These are phyloP conservation scores for Alopecurus myosuroides DNA, from an alignment of 176 grass and related monocot genomes.

Conservation along the genomic window DNA sequence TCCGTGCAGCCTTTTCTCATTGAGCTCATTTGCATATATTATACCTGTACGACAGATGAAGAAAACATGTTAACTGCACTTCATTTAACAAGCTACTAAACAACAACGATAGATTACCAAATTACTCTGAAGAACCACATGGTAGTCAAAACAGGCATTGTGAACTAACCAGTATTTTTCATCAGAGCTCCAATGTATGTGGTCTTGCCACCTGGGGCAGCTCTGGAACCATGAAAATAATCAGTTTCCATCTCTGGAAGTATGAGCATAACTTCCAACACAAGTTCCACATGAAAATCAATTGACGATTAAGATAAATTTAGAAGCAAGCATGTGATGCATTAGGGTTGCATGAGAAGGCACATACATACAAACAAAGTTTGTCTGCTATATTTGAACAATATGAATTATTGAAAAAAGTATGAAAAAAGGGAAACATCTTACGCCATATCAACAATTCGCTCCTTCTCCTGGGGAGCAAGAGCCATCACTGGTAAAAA, in stretches of 20 bases:
- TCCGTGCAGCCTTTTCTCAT: conserved; percentile 82
- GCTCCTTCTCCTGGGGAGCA: conserved; percentile 93
- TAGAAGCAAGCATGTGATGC: neutral
- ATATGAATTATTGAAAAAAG: neutral
- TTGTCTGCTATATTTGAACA: neutral
- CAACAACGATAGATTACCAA: neutral
- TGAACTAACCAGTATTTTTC: conserved; percentile 85
- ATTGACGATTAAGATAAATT: neutral
- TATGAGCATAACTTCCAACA: neutral
- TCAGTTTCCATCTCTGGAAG: neutral
- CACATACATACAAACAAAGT: neutral
- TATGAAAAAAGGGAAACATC: conserved; percentile 25
- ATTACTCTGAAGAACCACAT: neutral
- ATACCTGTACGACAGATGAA: conserved; percentile 48
- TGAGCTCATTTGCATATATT: conserved; percentile 97
- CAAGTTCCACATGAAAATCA: neutral
- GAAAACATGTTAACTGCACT: conserved; percentile 1
- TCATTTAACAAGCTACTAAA: neutral
- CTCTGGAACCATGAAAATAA: conserved; percentile 45
- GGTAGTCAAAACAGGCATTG: conserved; percentile 16
- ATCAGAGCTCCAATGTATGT: conserved; percentile 95
- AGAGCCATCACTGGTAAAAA: conserved; percentile 99
- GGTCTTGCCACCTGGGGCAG: conserved; percentile 97
- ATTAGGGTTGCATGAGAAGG: neutral
- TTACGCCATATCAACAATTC: conserved; percentile 99